Percentiles rank a stretch among this genome's conserved stretches.
Conservation (phyloP, 225 moss, liverwort and hornwort genomes). For the Physcomitrium patens region DNA sequence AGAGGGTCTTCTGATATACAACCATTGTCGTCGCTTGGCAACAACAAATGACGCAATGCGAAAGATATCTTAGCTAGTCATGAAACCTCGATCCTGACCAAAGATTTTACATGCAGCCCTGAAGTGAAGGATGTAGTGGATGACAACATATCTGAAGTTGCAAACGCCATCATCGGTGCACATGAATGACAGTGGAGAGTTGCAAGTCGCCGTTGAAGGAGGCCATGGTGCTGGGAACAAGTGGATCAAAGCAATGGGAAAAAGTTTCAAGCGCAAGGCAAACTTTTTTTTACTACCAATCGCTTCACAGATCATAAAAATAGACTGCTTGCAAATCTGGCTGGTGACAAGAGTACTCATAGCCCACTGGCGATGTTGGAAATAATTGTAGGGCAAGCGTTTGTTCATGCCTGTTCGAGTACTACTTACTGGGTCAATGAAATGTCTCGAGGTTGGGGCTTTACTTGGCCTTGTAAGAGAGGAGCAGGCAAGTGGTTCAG, state of each 20-base stretch:
- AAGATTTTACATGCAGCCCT: conserved; percentile 45
- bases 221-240: conserved; percentile 92
- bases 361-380: too few relatives aligned
- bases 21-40: too few relatives aligned
- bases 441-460: conserved; percentile 91
- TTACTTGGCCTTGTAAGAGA: conserved; percentile 65
- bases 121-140: conserved; percentile 77
- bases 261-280: conserved; percentile 89
- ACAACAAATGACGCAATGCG: background rate
- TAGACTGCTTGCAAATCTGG: background rate
- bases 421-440: conserved; percentile 86
- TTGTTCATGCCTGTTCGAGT: conserved; percentile 96
- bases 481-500: conserved; percentile 63
- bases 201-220: conserved; percentile 73
- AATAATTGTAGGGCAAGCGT: conserved; percentile 76
- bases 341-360: background rate
- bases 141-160: conserved; percentile 88
- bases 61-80: background rate
- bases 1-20: background rate
- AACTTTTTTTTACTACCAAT: background rate
- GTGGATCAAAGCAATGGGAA: conserved; percentile 91
- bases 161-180: conserved; percentile 67
- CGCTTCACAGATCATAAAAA: background rate
- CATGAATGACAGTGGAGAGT: conserved; percentile 78
- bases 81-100: conserved; percentile 5